Evolutionary conservation across 2,329 filamentous ascomycete species (phyloP), one percentile per base, ranked within the genome.

Genomic region (Trichoderma harzianum): DNA sequence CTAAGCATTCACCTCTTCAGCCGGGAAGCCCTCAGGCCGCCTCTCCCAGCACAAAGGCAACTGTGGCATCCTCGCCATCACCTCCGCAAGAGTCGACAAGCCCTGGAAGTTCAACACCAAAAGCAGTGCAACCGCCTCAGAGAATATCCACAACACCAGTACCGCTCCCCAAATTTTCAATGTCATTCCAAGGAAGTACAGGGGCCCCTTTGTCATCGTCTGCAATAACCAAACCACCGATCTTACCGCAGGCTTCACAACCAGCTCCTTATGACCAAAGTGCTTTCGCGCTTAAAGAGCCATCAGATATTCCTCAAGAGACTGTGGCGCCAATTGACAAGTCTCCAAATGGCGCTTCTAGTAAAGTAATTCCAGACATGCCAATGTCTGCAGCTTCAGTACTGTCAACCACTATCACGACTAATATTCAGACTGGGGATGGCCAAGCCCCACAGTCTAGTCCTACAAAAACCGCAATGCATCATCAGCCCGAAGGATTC

Each of bases 61-160:
- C 69, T 26, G 32, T 74, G 34, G 66, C 72, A 26, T 6, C 66
- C 8, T 39, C 71, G 6, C 18, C 70, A 36, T n/a, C 66, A 53
- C 32, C 66, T 58, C 11, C 16, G 6, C 55, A n/a, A 26, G 69
- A 28, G 24, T n/a, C 26, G 43, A 57, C 36, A 43, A 36, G n/a
- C 16, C 32, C 62, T 26, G 32, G 24, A 24, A 61, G 65, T 1
- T 51, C 43, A 30, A 10, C 34, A 55, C 26, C 36, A 21, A 68
- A 34, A 26, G 62, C 68, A 21, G 24, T 43, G 11, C 30, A 51
- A 55, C 72, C 63, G 6, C 60, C 47, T 26, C 39, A 64, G 3
- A 77, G 73, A 26, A 64, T 77, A 3, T 77, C 79, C 1, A 78
- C 74, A 18, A 81, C 80, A 5, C 79, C 80, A 10, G 76, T 82